phyloP scores from a whole-genome alignment of 1,284 basidiomycete species.

The Malassezia brasiliensis region DNA sequence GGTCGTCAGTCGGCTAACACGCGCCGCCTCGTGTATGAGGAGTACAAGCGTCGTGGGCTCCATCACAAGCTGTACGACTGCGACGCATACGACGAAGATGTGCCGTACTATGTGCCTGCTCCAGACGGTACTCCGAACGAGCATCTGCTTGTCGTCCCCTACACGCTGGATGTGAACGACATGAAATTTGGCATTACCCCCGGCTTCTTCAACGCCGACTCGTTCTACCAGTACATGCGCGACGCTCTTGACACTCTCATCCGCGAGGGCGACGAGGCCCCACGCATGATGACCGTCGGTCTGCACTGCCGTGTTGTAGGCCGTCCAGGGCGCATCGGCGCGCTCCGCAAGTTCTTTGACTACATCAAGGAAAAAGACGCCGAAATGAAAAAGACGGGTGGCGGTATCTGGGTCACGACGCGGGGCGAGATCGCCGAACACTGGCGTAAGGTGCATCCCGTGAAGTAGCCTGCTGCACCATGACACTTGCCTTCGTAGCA shows the following conservation, averaged over 20 bases:
- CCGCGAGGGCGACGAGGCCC: slow-evolving; percentile 39
- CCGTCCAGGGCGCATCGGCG: slow-evolving; percentile 49
- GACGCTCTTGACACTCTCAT: slow-evolving; percentile 49
- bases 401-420: slow-evolving; percentile 50
- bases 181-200: slow-evolving; percentile 49
- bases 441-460: slow-evolving; percentile 44
- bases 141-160: slow-evolving; percentile 48
- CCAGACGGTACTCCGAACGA: slow-evolving; percentile 28
- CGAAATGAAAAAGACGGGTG: slow-evolving; percentile 22
- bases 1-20: slow-evolving; percentile 45
- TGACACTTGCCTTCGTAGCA: neutral
- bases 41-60: slow-evolving; percentile 33
- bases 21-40: slow-evolving; percentile 40
- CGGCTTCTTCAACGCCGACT: slow-evolving; percentile 48
- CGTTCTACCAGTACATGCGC: slow-evolving; percentile 49
- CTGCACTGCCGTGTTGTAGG: slow-evolving; percentile 50
- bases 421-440: slow-evolving; percentile 50
- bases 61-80: slow-evolving; percentile 36
- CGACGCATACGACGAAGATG: slow-evolving; percentile 49
- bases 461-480: slow-evolving; percentile 20
- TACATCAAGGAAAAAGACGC: slow-evolving; percentile 38
- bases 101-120: slow-evolving; percentile 49
- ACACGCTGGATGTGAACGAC: slow-evolving; percentile 49
- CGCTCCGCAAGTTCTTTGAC: slow-evolving; percentile 49
- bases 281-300: slow-evolving; percentile 51